A percentile compares a stretch with the other conserved stretches of the same genome.
phyloP scores from a whole-genome alignment of 225 moss, liverwort and hornwort genomes.

The Polytrichum formosum region DNA sequence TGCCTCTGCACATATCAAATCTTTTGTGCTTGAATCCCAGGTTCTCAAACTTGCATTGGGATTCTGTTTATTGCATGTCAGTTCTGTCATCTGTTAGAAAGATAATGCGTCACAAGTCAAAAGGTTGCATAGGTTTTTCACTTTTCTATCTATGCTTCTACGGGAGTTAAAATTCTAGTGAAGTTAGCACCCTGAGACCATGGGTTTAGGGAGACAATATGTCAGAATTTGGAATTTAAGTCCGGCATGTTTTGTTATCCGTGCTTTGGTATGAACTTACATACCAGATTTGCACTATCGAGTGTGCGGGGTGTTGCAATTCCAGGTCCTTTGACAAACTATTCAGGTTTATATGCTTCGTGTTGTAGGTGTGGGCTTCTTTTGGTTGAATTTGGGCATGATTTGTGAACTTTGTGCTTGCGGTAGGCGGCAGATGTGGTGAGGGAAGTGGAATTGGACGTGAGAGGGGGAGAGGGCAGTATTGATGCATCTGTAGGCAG shows the following conservation, averaged over 20 bases:
- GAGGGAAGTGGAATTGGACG: slow-evolving; percentile 53
- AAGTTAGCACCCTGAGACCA: too few relatives aligned
- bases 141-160: too few relatives aligned
- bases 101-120: too few relatives aligned
- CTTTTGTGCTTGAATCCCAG: slow-evolving; percentile 18
- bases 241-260: too few relatives aligned
- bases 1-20: slow-evolving; percentile 13
- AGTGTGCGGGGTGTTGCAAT: too few relatives aligned
- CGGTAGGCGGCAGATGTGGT: slow-evolving; percentile 24
- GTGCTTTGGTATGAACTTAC: too few relatives aligned
- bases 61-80: neutral
- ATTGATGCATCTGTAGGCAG: slow-evolving; percentile 58
- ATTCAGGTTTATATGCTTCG: neutral
- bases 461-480: slow-evolving; percentile 46
- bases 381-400: neutral
- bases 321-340: neutral
- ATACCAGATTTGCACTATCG: too few relatives aligned
- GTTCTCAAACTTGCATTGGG: neutral
- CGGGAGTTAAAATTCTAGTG: too few relatives aligned
- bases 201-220: too few relatives aligned
- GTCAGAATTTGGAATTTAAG: too few relatives aligned
- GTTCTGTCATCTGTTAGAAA: neutral
- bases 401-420: too few relatives aligned
- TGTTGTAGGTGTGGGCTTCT: neutral
- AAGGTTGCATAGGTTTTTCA: too few relatives aligned